phyloP scores from a whole-genome alignment of 2,329 filamentous ascomycete genomes.

The Aspergillus sp. region DNA sequence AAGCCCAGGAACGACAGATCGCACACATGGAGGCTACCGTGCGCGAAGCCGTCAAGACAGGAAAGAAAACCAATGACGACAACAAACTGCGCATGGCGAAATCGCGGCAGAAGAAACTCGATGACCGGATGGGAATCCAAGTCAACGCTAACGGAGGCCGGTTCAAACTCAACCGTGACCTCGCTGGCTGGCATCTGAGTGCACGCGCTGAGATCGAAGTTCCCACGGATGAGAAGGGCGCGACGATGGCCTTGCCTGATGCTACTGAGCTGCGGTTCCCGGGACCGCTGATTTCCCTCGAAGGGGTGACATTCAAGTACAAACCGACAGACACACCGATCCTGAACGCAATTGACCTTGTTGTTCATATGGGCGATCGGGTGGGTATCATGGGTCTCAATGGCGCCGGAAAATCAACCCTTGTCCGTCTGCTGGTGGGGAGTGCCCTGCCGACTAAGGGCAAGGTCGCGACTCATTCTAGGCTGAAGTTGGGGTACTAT shows the following conservation, averaged over 20 bases:
- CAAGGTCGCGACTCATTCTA: slow-evolving; percentile 63
- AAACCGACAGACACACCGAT: slow-evolving; percentile 44
- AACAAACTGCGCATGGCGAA: slow-evolving; percentile 86
- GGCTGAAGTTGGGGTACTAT: slow-evolving; percentile 72
- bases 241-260: slow-evolving; percentile 59
- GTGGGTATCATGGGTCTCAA: slow-evolving; percentile 77
- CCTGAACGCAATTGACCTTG: slow-evolving; percentile 64
- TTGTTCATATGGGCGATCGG: slow-evolving; percentile 70
- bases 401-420: slow-evolving; percentile 77
- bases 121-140: slow-evolving; percentile 76
- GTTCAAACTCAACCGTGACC: slow-evolving; percentile 79
- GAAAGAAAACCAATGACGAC: slow-evolving; percentile 74
- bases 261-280: slow-evolving; percentile 72
- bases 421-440: slow-evolving; percentile 69
- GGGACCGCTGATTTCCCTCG: slow-evolving; percentile 69
- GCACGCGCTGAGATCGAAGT: slow-evolving; percentile 69
- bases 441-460: slow-evolving; percentile 60
- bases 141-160: slow-evolving; percentile 68
- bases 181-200: slow-evolving; percentile 60
- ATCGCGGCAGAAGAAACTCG: slow-evolving; percentile 78
- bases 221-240: slow-evolving; percentile 58
- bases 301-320: slow-evolving; percentile 68
- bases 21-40: slow-evolving; percentile 80
- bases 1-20: slow-evolving; percentile 76
- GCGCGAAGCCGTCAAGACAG: slow-evolving; percentile 69